Percentiles rank a stretch among this genome's conserved stretches.
These are phyloP conservation scores for Bryopsis sp. DNA, from an alignment of 139 green algal genomes.

Conservation along the genomic window DNA sequence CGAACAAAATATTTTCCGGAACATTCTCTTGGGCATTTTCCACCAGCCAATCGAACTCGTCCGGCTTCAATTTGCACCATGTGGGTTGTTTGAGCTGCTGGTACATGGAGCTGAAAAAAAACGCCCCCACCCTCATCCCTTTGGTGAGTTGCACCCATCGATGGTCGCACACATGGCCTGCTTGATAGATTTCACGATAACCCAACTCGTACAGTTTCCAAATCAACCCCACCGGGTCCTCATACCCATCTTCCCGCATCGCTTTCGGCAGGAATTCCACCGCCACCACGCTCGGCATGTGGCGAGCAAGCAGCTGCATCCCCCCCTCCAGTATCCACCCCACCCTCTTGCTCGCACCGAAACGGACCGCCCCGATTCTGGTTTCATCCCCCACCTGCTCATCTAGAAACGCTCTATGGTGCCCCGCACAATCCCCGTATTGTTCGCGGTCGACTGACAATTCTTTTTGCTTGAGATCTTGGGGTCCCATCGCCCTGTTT, in stretches of 20 bases:
- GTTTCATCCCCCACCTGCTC: slow-evolving; percentile 22
- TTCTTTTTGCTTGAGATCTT: not conserved
- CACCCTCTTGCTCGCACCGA: slow-evolving; percentile 57
- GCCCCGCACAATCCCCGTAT: not conserved
- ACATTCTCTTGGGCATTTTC: slow-evolving; percentile 17
- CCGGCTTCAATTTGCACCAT: slow-evolving; percentile 62
- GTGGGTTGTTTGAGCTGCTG: slow-evolving; percentile 48
- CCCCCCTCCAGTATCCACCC: slow-evolving; percentile 54
- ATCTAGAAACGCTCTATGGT: not conserved
- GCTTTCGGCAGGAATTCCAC: slow-evolving; percentile 50
- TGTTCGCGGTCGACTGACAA: not conserved
- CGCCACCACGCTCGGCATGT: slow-evolving; percentile 46
- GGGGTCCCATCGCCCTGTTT: slow-evolving; percentile 8
- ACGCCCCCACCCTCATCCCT: not conserved
- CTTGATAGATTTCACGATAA: slow-evolving; percentile 63
- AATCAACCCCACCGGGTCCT: slow-evolving; percentile 36
- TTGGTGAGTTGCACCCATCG: slow-evolving; percentile 44
- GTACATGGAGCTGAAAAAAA: not conserved
- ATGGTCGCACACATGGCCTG: slow-evolving; percentile 62
- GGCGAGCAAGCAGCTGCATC: slow-evolving; percentile 20
- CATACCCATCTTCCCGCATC: slow-evolving; percentile 35
- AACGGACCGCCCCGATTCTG: slow-evolving; percentile 36
- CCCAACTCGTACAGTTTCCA: slow-evolving; percentile 45
- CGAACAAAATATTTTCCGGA: slow-evolving; percentile 56
- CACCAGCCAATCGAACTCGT: slow-evolving; percentile 44